These are phyloP conservation scores for Suhomyces kunorum DNA, from an alignment of 1,139 yeast species.

Conservation along the genomic window DNA sequence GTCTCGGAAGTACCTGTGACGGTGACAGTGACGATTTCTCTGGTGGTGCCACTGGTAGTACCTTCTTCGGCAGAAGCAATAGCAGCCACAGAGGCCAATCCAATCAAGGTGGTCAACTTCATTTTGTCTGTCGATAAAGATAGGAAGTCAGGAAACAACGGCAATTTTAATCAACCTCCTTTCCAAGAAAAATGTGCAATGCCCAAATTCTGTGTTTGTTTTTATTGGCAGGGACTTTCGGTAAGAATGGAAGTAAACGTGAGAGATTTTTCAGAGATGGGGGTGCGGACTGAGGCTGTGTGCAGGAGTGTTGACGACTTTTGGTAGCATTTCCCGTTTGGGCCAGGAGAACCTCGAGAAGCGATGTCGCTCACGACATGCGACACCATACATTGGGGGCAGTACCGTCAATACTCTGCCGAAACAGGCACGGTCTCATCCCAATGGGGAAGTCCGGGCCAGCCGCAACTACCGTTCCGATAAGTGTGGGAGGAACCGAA, in stretches of 20 bases:
- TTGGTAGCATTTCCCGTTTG: conserved; percentile 3
- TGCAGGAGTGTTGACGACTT: conserved; percentile 9
- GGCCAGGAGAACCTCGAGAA: conserved; percentile 1
- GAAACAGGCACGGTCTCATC: background rate
- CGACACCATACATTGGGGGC: conserved; percentile 1
- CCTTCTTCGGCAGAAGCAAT: conserved; percentile 24
- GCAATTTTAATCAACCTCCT: background rate
- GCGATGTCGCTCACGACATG: conserved; percentile 6
- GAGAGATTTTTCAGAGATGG: conserved; percentile 8
- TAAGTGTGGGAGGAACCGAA: background rate
- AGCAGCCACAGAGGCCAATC: conserved; percentile 25
- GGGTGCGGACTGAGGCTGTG: background rate
- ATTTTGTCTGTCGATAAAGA: conserved; percentile 11
- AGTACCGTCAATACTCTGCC: too few relatives aligned
- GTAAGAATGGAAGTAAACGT: conserved; percentile 10
- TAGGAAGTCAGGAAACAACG: conserved; percentile 5
- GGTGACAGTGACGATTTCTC: conserved; percentile 29
- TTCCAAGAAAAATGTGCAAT: conserved; percentile 2
- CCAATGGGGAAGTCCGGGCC: conserved; percentile 3
- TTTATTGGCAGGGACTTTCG: conserved; percentile 14
- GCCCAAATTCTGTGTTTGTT: conserved; percentile 11
- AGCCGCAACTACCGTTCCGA: background rate
- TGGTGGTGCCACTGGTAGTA: conserved; percentile 27
- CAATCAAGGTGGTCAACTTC: conserved; percentile 27
- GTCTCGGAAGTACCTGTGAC: conserved; percentile 32